A percentile compares a stretch with the other conserved stretches of the same genome.
phyloP scores from a whole-genome alignment of 2,329 filamentous ascomycete genomes.

The Seiridium cupressi region DNA sequence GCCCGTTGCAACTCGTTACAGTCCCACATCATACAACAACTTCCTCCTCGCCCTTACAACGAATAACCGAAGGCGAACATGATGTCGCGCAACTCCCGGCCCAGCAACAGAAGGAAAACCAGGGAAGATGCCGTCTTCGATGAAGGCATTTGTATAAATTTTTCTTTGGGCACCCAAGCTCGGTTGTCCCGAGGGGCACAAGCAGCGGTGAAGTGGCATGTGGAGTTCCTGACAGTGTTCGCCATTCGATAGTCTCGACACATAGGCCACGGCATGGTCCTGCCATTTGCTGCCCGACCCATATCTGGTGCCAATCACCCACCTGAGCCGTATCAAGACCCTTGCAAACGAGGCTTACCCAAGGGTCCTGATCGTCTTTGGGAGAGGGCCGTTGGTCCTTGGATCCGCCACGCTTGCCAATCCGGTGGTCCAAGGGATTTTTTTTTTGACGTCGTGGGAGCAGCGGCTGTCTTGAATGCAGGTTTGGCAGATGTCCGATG shows the following conservation, averaged over 20 bases:
- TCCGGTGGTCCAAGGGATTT: too few species aligned
- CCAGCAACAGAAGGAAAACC: neutral
- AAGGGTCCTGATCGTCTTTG: too few species aligned
- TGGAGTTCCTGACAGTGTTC: neutral
- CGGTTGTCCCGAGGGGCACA: slow-evolving; percentile 1
- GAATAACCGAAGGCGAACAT: slow-evolving; percentile 1
- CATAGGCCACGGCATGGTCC: neutral
- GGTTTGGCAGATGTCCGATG: too few species aligned
- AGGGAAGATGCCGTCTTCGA: neutral
- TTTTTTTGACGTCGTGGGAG: too few species aligned
- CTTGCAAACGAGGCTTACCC: too few species aligned
- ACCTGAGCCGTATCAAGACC: neutral
- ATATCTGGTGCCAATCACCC: neutral
- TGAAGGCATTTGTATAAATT: neutral
- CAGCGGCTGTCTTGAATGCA: too few species aligned
- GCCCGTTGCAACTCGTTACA: neutral
- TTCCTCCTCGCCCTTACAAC: neutral
- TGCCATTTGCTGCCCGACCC: slow-evolving; percentile 5
- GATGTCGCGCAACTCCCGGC: neutral
- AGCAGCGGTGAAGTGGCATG: slow-evolving; percentile 5
- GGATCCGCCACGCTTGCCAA: too few species aligned
- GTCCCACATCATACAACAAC: neutral
- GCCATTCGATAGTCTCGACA: slow-evolving; percentile 1
- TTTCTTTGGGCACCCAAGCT: neutral
- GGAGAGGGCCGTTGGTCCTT: too few species aligned